phyloP scores from a whole-genome alignment of 2,329 filamentous ascomycete species.

The Cadophora gregata region DNA sequence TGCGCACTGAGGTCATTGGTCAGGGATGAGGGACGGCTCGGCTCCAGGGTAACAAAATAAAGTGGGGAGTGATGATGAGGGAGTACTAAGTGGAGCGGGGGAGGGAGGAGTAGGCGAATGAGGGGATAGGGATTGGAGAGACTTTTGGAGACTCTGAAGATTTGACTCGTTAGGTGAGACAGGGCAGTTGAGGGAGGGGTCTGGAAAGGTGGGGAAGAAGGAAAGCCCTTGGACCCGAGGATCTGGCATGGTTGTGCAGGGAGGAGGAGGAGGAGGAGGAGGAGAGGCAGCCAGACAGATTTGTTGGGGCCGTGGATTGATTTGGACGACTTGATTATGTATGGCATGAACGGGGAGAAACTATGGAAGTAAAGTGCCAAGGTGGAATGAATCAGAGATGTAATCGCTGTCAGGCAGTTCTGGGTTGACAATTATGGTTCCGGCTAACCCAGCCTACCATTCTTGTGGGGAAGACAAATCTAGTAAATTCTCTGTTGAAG shows the following conservation, averaged over 20 bases:
- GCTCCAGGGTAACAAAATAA: neutral
- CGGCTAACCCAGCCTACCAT: neutral
- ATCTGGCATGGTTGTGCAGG: neutral
- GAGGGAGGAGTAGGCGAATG: neutral
- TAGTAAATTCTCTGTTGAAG: no score
- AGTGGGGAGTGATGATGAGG: neutral
- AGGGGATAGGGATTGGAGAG: neutral
- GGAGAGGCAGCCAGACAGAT: neutral
- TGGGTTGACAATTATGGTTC: neutral
- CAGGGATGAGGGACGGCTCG: neutral
- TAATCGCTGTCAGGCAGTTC: neutral
- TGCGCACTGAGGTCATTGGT: slow-evolving; percentile 18
- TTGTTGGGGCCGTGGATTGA: neutral
- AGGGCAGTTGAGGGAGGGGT: neutral
- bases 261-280: neutral
- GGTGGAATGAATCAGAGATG: no score
- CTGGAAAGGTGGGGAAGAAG: slow-evolving; percentile 5
- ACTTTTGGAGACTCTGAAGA: neutral
- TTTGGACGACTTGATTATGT: neutral
- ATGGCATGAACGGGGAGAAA: neutral
- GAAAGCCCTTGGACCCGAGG: neutral
- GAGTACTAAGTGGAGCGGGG: no score
- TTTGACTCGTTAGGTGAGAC: no score
- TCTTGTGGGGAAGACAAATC: neutral
- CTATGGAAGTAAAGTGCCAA: neutral